Evolutionary conservation across 192 early-diverging fungal species (phyloP).

Genomic region (Dimargaris cristalligena): DNA sequence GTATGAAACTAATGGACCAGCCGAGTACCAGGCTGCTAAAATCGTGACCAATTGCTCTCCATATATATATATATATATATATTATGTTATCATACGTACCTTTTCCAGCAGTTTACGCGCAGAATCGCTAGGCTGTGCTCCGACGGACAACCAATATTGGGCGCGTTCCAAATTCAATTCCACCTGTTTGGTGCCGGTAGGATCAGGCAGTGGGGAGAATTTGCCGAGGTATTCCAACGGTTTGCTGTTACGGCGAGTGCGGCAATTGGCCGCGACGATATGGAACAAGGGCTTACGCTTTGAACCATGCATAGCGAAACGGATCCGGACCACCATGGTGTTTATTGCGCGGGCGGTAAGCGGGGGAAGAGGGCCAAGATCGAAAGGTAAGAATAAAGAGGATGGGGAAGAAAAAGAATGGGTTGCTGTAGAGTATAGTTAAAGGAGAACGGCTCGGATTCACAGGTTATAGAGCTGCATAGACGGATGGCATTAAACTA

Average conservation of each 20-base stretch:
- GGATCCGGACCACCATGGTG: slow-evolving; percentile 61
- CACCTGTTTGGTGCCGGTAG: slow-evolving; percentile 58
- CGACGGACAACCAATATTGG: slow-evolving; percentile 94
- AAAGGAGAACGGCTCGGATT: too few relatives aligned
- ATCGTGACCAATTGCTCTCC: background rate
- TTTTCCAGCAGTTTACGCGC: slow-evolving; percentile 65
- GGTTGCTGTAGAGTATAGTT: too few relatives aligned
- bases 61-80: background rate
- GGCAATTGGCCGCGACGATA: slow-evolving; percentile 77
- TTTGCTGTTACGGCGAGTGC: slow-evolving; percentile 66
- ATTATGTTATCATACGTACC: background rate
- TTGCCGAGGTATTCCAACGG: slow-evolving; percentile 83
- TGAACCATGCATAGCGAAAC: slow-evolving; percentile 80
- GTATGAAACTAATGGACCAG: background rate
- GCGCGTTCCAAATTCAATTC: slow-evolving; percentile 72
- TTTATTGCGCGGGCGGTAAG: too few relatives aligned
- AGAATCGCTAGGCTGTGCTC: slow-evolving; percentile 84
- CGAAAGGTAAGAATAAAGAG: too few relatives aligned
- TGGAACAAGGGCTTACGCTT: slow-evolving; percentile 83
- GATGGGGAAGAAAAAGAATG: too few relatives aligned
- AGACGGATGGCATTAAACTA: too few relatives aligned
- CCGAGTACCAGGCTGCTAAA: background rate
- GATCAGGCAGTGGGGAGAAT: slow-evolving; percentile 73
- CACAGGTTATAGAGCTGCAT: too few relatives aligned
- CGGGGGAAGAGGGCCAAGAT: too few relatives aligned